phyloP scores from a whole-genome alignment of 768 basidiomycete genomes.

The Tulasnella sp. region DNA sequence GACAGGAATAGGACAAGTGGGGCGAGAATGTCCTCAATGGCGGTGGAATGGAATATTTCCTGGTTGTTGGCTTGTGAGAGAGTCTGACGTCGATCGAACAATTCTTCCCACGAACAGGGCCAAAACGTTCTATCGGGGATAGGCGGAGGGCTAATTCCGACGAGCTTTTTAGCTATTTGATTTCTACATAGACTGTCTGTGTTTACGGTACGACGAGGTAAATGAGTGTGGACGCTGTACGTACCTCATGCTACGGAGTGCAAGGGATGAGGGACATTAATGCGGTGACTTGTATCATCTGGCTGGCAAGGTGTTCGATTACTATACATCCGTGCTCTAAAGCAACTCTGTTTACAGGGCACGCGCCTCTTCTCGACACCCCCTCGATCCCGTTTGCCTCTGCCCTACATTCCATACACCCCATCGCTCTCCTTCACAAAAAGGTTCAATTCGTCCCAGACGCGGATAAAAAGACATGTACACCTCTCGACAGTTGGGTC shows the following conservation, averaged over 20 bases:
- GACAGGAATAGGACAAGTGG: conserved; percentile 23
- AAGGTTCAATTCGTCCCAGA: neutral
- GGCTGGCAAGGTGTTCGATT: conserved; percentile 6
- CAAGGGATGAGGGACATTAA: neutral
- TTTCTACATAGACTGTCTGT: neutral
- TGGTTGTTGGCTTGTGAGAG: conserved; percentile 10
- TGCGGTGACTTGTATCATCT: conserved; percentile 1
- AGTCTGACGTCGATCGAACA: conserved; percentile 12
- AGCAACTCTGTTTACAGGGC: neutral
- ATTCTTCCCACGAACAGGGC: conserved; percentile 6
- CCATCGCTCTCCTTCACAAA: neutral
- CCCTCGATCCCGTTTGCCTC: conserved; percentile 11
- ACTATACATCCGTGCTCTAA: neutral
- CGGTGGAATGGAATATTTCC: conserved; percentile 23
- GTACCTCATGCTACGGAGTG: neutral
- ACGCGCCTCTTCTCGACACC: neutral
- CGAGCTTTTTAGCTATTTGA: neutral
- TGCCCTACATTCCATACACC: neutral
- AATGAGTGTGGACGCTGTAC: neutral
- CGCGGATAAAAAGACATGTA: neutral
- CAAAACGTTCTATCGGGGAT: neutral
- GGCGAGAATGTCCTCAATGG: conserved; percentile 6
- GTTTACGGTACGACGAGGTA: neutral
- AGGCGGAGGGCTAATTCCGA: neutral
- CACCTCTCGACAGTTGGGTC: neutral